These are phyloP conservation scores for Pseudogymnoascus sp. DNA, from an alignment of 2,329 filamentous ascomycete species.

Conservation along the genomic window DNA sequence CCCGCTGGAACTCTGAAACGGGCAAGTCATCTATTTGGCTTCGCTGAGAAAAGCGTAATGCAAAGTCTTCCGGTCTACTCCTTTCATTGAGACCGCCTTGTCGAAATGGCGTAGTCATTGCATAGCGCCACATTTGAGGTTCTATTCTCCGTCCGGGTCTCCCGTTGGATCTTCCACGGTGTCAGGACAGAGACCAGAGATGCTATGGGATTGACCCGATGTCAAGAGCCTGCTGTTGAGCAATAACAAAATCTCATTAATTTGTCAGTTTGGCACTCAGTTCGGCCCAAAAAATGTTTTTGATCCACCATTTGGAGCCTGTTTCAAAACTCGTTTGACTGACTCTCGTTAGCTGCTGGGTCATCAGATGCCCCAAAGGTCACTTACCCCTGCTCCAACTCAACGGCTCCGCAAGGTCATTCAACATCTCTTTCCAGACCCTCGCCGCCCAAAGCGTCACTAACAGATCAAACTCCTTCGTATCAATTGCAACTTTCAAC, in stretches of 20 bases:
- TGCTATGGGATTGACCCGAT: not conserved
- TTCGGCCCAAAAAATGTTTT: not conserved
- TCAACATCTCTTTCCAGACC: not conserved
- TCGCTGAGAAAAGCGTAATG: not conserved
- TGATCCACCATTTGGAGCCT: not conserved
- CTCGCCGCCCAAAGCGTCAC: slow-evolving; percentile 7
- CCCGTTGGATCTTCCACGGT: not conserved
- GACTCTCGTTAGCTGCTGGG: not conserved
- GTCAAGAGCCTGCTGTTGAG: not conserved
- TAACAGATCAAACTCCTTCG: not conserved
- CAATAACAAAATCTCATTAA: not conserved
- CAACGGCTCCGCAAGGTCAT: slow-evolving; percentile 1
- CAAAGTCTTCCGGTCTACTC: not conserved
- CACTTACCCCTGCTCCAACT: not conserved
- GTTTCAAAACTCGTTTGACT: not conserved
- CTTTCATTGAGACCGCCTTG: not conserved
- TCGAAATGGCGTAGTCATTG: not conserved
- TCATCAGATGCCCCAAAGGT: not conserved
- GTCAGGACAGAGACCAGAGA: not conserved
- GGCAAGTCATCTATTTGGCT: not conserved
- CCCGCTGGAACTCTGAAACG: not conserved
- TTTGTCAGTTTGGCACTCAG: not conserved
- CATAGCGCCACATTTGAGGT: not conserved
- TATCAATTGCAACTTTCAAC: not conserved
- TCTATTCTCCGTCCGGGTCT: not conserved